A percentile compares a stretch with the other conserved stretches of the same genome.
Evolutionary conservation across 495 filamentous ascomycete species (phyloP).

Genomic region (Parmelia sp.): DNA sequence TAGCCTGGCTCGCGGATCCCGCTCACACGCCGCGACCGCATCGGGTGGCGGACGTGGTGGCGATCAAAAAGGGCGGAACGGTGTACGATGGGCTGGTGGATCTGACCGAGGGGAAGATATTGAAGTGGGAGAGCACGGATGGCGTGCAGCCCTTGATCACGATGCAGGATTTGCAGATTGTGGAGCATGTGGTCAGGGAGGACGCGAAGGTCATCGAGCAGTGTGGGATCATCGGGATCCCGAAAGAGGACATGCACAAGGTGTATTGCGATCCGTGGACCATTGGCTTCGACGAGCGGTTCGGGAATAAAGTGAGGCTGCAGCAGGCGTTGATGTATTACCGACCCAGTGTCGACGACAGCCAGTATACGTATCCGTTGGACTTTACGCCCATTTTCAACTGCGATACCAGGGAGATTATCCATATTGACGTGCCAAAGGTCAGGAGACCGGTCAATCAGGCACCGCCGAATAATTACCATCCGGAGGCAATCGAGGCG

Average conservation of each 20-base stretch:
- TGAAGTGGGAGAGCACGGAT: conserved; percentile 68
- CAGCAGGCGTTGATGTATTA: conserved; percentile 98
- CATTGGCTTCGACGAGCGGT: conserved; percentile 90
- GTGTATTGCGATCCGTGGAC: conserved; percentile 95
- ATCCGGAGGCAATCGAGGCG: conserved; percentile 63
- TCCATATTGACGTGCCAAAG: conserved; percentile 83
- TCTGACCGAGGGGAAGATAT: conserved; percentile 61
- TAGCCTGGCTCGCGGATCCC: conserved; percentile 67
- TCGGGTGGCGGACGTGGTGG: conserved; percentile 77
- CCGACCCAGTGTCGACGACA: conserved; percentile 76
- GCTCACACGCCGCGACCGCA: conserved; percentile 55
- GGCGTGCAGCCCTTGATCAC: conserved; percentile 89
- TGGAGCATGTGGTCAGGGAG: conserved; percentile 73
- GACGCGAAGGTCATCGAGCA: conserved; percentile 91
- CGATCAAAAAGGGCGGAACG: conserved; percentile 71
- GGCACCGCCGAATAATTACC: conserved; percentile 71
- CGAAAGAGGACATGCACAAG: conserved; percentile 80
- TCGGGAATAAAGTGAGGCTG: conserved; percentile 70
- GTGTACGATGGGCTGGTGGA: conserved; percentile 85
- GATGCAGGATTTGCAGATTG: conserved; percentile 86
- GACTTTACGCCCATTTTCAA: conserved; percentile 95
- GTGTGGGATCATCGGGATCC: conserved; percentile 80
- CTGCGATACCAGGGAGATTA: conserved; percentile 71
- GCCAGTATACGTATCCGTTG: conserved; percentile 84
- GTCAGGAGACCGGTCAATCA: conserved; percentile 73